Evolutionary conservation across 139 green algal species (phyloP).

Genomic region (Nannochloris sp.): DNA sequence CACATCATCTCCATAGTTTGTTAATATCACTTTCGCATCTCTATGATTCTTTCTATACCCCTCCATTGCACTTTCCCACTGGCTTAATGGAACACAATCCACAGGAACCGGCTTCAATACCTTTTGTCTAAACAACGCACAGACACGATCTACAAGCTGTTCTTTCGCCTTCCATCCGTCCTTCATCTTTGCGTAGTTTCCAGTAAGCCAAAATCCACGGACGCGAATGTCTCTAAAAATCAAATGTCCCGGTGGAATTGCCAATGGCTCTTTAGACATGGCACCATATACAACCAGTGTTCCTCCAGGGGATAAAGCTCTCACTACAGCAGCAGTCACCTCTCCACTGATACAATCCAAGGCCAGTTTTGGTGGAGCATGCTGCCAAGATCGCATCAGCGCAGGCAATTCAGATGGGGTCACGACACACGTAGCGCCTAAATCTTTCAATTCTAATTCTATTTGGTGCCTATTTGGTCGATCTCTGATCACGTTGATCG

Average conservation of each 20-base stretch:
- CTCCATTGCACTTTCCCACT: constrained; percentile 22
- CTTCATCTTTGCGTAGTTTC: constrained; percentile 33
- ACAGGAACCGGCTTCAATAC: constrained; percentile 12
- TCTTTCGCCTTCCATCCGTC: constrained; percentile 31
- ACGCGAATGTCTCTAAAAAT: constrained; percentile 86
- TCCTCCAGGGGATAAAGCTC: constrained; percentile 49
- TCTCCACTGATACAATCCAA: constrained; percentile 75
- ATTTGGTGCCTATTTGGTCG: constrained; percentile 32
- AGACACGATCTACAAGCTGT: constrained; percentile 19
- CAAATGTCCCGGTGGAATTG: constrained; percentile 55
- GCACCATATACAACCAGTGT: constrained; percentile 83
- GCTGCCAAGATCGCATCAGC: constrained; percentile 29
- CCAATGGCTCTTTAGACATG: constrained; percentile 76
- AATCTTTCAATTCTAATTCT: constrained; percentile 37
- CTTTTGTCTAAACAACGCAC: constrained; percentile 24
- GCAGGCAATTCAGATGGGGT: constrained; percentile 41
- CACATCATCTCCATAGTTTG: constrained; percentile 18
- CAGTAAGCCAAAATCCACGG: constrained; percentile 76
- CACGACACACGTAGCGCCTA: constrained; percentile 61
- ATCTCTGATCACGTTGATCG: constrained; percentile 80
- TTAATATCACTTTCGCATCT: constrained; percentile 21
- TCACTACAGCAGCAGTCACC: constrained; percentile 39
- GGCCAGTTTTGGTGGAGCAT: constrained; percentile 47
- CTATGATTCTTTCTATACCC: constrained; percentile 2
- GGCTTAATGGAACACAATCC: constrained; percentile 18